Base-by-base conservation (phyloP, 768 basidiomycete species). In the Cystobasidiopsis lactophilus region DNA sequence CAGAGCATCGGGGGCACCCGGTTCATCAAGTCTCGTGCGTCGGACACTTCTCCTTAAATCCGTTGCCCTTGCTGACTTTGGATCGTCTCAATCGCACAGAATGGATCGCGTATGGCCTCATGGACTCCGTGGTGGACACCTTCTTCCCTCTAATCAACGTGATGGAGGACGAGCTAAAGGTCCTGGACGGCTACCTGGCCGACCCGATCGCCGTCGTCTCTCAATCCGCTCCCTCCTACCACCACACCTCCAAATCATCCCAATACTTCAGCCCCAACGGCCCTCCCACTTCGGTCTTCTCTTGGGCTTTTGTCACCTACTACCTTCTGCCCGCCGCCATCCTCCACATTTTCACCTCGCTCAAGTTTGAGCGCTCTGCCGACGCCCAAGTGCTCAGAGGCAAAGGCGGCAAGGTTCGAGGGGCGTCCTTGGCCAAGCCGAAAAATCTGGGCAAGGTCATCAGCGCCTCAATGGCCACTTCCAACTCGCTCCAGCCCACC, bases 121-220 rank as follows among this genome's bases (percentile, higher is more conserved):
- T 95, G 58, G 89, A 93, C 62, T 89, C 85, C 1, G 78, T 95
- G 50, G 86, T 95, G 21, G 88, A 95, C 63, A 80, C 83, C 0
- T 89, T 89, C 68, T 85, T 86, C 64, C 85, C 85, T 1, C 73
- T 85, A 54, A 69, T 88, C 54, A 74, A 78, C 57, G 77, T 78
- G 54, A 79, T 93, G 35, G 84, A 84, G 61, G 72, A 71, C 44
- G 88, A 91, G 62, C 79, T 85, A 2, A 72, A 77, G 54, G 75
- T 75, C 18, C 78, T 89, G 50, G 85, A 89, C 60, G 71, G 75
- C 13, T 66, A 82, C 37, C 76, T 88, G 7, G 65, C 68, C 21
- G 67, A 70, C 54, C 70, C 69, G 11, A 58, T 67, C 24, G 58
- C 50, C n/a, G 19, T 26, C 19, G 27, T 26, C 21, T 7, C 19